Evolutionary conservation across 805 yeast genomes (phyloP).

Genomic region (Metschnikowia borealis): DNA sequence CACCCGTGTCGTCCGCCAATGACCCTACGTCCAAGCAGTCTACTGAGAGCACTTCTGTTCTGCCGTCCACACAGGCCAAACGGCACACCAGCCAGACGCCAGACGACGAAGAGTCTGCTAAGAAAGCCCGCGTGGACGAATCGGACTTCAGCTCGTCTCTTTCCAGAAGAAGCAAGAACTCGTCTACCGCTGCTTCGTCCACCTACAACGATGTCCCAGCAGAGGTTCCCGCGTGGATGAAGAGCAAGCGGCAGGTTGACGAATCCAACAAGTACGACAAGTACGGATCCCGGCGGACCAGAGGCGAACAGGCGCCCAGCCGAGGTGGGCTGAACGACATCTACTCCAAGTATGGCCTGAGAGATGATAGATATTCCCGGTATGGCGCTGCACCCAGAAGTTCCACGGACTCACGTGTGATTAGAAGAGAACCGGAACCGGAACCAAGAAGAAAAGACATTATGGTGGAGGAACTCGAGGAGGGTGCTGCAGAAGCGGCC

Average conservation of each 20-base stretch:
- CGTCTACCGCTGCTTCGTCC: conserved; percentile 13
- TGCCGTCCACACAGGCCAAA: conserved; percentile 1
- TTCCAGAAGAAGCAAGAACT: conserved; percentile 10
- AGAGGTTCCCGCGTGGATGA: conserved; percentile 39
- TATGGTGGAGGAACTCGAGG: conserved; percentile 5
- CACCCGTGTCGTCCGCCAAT: neutral
- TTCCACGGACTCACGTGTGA: conserved; percentile 12
- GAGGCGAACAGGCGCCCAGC: neutral
- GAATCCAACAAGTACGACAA: conserved; percentile 34
- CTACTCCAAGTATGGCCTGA: neutral
- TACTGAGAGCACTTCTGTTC: neutral
- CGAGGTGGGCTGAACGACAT: neutral
- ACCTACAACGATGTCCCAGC: conserved; percentile 24
- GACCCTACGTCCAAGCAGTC: neutral
- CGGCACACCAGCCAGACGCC: neutral
- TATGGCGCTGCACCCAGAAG: conserved; percentile 15
- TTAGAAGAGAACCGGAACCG: conserved; percentile 16
- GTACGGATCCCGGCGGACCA: conserved; percentile 25
- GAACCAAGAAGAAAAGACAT: conserved; percentile 11
- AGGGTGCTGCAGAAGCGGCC: conserved; percentile 9
- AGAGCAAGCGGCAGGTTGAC: conserved; percentile 20
- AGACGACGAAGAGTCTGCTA: neutral
- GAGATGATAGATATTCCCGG: conserved; percentile 15
- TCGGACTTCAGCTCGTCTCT: conserved; percentile 14
- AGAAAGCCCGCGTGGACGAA: conserved; percentile 6